These are phyloP conservation scores for Xylaria castorea DNA, from an alignment of 495 filamentous ascomycete genomes.

Conservation along the genomic window DNA sequence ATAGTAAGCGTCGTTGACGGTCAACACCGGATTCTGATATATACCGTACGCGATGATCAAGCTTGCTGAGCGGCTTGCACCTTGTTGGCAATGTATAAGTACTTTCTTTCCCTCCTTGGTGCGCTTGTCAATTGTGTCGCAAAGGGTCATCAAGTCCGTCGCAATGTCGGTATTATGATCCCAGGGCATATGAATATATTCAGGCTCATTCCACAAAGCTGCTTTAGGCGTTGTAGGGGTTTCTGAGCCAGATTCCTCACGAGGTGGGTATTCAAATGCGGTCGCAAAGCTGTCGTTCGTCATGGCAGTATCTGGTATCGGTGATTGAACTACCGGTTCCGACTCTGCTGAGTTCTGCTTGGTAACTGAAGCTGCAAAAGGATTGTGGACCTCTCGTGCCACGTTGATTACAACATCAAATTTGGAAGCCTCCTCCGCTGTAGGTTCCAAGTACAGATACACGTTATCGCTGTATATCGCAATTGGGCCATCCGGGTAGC, in stretches of 20 bases:
- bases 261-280: constrained; percentile 65
- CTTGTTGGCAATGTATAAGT: constrained; percentile 93
- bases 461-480: constrained; percentile 94
- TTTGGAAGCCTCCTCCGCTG: constrained; percentile 77
- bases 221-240: constrained; percentile 66
- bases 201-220: constrained; percentile 65
- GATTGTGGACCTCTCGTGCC: constrained; percentile 90
- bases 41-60: constrained; percentile 95
- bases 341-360: constrained; percentile 33
- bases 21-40: constrained; percentile 85
- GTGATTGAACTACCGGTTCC: constrained; percentile 46
- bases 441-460: constrained; percentile 90
- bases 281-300: constrained; percentile 75
- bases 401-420: constrained; percentile 97
- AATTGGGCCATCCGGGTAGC: constrained; percentile 91
- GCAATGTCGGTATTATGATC: constrained; percentile 98
- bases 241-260: constrained; percentile 42
- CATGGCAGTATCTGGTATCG: constrained; percentile 71
- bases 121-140: constrained; percentile 83
- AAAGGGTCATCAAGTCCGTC: constrained; percentile 81
- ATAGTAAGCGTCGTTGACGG: constrained; percentile 92
- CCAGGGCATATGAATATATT: constrained; percentile 96
- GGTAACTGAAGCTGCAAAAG: constrained; percentile 63
- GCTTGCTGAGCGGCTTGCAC: constrained; percentile 95
- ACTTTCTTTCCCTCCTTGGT: constrained; percentile 83